Conservation (phyloP, 192 early-diverging fungal genomes). For the Diversispora eburnea region DNA sequence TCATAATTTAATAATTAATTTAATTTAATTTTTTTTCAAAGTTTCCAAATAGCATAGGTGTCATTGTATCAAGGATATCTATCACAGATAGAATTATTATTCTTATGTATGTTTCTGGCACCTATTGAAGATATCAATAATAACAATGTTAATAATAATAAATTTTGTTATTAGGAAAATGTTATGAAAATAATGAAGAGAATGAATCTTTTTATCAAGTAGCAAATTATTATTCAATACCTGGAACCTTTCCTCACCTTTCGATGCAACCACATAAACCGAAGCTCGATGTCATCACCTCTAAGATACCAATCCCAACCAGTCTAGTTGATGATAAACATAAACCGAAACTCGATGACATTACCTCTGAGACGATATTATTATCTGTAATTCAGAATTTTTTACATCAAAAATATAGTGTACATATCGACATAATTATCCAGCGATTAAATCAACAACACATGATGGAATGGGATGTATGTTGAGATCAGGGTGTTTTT, state of each 20-base stretch:
- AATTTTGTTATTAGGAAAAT: conserved; percentile 36
- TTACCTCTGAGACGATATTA: too few relatives aligned
- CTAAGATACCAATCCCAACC: too few relatives aligned
- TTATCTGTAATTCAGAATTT: conserved; percentile 47
- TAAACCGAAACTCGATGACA: too few relatives aligned
- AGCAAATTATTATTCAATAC: conserved; percentile 16
- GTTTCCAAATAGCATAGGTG: conserved; percentile 20
- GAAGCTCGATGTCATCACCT: neutral
- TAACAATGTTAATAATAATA: neutral
- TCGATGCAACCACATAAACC: conserved; percentile 20
- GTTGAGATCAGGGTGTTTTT: conserved; percentile 71
- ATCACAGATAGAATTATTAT: neutral
- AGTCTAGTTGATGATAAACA: too few relatives aligned
- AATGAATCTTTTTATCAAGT: neutral
- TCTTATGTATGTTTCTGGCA: conserved; percentile 11
- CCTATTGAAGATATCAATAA: neutral
- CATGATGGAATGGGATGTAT: conserved; percentile 97
- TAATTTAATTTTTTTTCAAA: neutral
- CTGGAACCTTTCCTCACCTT: conserved; percentile 14
- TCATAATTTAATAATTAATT: neutral
- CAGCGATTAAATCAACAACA: conserved; percentile 76
- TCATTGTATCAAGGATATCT: too few relatives aligned
- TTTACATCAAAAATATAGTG: conserved; percentile 83
- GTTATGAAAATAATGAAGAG: conserved; percentile 31
- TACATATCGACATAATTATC: conserved; percentile 87